These are phyloP conservation scores for Chaetothyriales sp. DNA, from an alignment of 2,329 filamentous ascomycete species.

Conservation along the genomic window DNA sequence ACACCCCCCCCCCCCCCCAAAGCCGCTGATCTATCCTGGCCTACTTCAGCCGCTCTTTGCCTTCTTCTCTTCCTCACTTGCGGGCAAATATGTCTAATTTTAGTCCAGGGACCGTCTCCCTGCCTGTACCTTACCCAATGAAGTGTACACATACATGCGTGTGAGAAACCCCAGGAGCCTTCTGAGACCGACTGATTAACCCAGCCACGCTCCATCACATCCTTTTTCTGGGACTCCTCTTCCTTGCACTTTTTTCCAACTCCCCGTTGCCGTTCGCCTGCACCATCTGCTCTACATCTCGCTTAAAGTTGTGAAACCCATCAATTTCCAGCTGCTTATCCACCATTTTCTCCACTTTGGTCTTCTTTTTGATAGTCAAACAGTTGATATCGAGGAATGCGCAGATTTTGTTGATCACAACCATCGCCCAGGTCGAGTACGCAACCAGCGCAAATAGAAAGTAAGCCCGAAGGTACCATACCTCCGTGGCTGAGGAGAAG, in stretches of 20 bases:
- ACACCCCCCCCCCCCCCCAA: neutral
- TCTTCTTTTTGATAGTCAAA: conserved; percentile 54
- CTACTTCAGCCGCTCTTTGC: neutral
- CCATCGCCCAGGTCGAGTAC: conserved; percentile 84
- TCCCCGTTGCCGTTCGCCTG: neutral
- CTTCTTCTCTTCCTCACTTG: neutral
- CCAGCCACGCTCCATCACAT: neutral
- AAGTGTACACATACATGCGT: neutral
- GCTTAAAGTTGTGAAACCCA: neutral
- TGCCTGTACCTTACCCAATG: neutral
- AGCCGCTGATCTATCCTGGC: neutral
- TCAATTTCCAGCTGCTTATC: neutral
- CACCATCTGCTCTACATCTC: neutral
- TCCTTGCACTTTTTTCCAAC: neutral
- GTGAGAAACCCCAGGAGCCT: neutral
- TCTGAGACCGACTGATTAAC: neutral
- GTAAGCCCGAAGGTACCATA: conserved; percentile 72
- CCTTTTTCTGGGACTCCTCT: neutral
- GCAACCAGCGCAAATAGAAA: conserved; percentile 70
- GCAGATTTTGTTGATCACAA: conserved; percentile 86
- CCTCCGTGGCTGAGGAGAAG: conserved; percentile 53
- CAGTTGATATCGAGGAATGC: conserved; percentile 87
- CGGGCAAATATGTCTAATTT: neutral
- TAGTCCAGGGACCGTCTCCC: neutral
- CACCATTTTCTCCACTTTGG: conserved; percentile 3